Conservation (phyloP, 129 eudicot genomes). For the Artemisia annua region DNA sequence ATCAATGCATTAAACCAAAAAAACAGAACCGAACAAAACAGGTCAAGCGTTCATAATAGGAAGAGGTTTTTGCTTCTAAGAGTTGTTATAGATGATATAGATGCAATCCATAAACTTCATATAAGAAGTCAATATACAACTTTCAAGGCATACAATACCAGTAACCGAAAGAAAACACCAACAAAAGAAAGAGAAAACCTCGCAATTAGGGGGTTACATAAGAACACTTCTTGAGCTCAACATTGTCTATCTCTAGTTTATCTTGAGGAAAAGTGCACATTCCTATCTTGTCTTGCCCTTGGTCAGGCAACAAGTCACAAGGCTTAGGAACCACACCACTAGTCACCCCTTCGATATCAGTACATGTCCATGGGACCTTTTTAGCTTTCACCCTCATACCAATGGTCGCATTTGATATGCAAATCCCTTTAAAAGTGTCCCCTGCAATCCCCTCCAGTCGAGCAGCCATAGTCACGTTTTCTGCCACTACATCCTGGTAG, state of each 20-base stretch:
- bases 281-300: conserved; percentile 50
- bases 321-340: conserved; percentile 69
- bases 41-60: not conserved
- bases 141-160: conserved; percentile 22
- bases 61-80: too few species aligned
- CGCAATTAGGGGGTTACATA: conserved; percentile 23
- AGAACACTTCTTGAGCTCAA: conserved; percentile 47
- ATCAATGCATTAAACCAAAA: not conserved
- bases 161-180: not conserved
- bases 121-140: conserved; percentile 7
- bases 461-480: conserved; percentile 69
- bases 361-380: conserved; percentile 81
- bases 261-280: conserved; percentile 60
- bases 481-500: conserved; percentile 66
- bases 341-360: conserved; percentile 56
- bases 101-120: too few species aligned
- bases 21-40: not conserved
- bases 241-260: conserved; percentile 39
- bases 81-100: too few species aligned
- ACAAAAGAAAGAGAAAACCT: conserved; percentile 4
- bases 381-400: conserved; percentile 69
- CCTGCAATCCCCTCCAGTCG: conserved; percentile 68
- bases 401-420: conserved; percentile 69
- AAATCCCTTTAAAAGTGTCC: conserved; percentile 70
- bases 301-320: conserved; percentile 58